Conservation (phyloP, 2,329 filamentous ascomycete genomes). For the Ambrosiella beaveri region DNA sequence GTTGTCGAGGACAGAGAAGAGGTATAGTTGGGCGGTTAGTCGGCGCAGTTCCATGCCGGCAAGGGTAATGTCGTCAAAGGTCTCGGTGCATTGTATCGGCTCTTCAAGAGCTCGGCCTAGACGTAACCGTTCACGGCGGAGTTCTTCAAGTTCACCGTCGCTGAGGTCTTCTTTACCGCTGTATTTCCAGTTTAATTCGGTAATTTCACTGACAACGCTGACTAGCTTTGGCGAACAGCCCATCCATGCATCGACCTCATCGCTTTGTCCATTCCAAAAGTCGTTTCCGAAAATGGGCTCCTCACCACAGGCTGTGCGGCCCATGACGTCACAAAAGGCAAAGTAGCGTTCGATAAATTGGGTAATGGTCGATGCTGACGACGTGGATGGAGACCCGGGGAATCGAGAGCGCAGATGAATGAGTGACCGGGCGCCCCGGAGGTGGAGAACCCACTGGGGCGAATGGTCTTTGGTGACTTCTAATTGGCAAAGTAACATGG, state of each 20-base stretch:
- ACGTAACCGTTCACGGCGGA: not conserved
- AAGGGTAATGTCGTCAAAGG: constrained; percentile 19
- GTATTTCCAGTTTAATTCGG: constrained; percentile 23
- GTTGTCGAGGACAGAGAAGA: constrained; percentile 25
- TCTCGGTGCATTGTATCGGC: not conserved
- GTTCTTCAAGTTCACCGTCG: not conserved
- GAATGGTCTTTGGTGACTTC: constrained; percentile 21
- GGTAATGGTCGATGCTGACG: constrained; percentile 2
- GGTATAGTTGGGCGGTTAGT: constrained; percentile 24
- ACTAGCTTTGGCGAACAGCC: constrained; percentile 27
- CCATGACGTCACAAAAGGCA: constrained; percentile 30
- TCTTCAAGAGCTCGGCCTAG: not conserved
- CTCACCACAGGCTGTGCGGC: constrained; percentile 27
- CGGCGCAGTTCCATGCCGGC: constrained; percentile 25
- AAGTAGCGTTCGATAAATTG: constrained; percentile 25
- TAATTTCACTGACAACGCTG: constrained; percentile 24
- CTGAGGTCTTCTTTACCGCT: constrained; percentile 16
- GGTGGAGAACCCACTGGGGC: constrained; percentile 26
- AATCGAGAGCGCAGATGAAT: constrained; percentile 18
- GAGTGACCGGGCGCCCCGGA: constrained; percentile 26
- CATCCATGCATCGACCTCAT: constrained; percentile 25
- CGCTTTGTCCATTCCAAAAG: constrained; percentile 24
- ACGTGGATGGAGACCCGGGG: constrained; percentile 15
- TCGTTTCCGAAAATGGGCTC: constrained; percentile 25
- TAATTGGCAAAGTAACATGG: constrained; percentile 14